Conservation (phyloP, 2,329 filamentous ascomycete genomes). For the Trichoderma harzianum region DNA sequence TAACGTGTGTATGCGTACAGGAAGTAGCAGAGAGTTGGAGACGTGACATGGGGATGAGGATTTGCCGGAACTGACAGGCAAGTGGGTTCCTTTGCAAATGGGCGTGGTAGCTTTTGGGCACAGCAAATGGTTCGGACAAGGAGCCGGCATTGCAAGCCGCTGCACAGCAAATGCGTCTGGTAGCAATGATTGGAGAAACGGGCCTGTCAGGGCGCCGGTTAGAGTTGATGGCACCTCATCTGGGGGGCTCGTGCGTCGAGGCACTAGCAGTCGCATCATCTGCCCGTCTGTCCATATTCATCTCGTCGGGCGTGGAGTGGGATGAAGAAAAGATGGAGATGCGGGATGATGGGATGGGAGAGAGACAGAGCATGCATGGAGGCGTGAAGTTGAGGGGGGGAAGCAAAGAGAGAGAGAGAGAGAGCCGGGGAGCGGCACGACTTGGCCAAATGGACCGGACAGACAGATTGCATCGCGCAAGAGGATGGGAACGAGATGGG, state of each 20-base stretch:
- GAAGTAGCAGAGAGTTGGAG: not conserved
- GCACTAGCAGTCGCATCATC: not conserved
- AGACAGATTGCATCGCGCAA: not conserved
- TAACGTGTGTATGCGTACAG: not conserved
- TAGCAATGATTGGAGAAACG: not conserved
- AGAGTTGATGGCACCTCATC: constrained; percentile 12
- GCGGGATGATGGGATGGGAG: not conserved
- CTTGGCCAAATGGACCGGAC: not conserved
- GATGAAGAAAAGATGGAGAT: not conserved
- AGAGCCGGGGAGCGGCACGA: not conserved
- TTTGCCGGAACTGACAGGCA: constrained; percentile 17
- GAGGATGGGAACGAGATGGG: not conserved
- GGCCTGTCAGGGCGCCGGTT: constrained; percentile 5
- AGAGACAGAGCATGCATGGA: not conserved
- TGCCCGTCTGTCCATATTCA: not conserved
- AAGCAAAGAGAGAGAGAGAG: not conserved
- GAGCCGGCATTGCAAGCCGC: not conserved
- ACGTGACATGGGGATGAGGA: not conserved
- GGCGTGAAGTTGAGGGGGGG: not conserved
- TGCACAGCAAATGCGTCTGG: not conserved
- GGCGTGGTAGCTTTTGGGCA: not conserved
- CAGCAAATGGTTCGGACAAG: not conserved
- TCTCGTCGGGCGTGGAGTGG: not conserved
- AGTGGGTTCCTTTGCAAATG: not conserved
- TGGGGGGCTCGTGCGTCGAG: not conserved